Percentiles rank a stretch among this genome's conserved stretches.
These are phyloP conservation scores for Cupressus sempervirens DNA, from an alignment of 75 land plant species.

Conservation along the genomic window DNA sequence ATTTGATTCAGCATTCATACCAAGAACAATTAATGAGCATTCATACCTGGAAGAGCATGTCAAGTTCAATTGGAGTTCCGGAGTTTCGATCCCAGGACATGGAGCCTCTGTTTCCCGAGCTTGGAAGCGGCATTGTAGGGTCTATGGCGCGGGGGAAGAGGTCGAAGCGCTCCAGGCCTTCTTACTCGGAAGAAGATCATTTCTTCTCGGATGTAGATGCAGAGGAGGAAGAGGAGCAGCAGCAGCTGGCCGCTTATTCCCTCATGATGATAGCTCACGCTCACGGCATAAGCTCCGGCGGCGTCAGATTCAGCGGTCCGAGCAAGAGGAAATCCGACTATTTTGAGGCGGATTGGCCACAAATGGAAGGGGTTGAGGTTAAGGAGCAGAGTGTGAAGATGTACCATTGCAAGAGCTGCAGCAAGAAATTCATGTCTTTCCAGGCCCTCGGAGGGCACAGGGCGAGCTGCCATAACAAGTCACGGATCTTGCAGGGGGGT, in stretches of 20 bases:
- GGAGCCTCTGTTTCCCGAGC: background rate
- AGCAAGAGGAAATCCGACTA: background rate
- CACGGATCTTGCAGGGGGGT: too few species aligned
- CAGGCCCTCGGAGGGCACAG: constrained; percentile 60
- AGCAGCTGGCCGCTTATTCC: constrained; percentile 9
- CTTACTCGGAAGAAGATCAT: background rate
- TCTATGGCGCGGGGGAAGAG: background rate
- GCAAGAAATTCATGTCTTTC: constrained; percentile 26
- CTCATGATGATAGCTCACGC: background rate
- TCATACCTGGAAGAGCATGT: background rate
- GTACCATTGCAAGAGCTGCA: constrained; percentile 43
- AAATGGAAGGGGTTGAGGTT: too few species aligned
- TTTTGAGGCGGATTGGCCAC: background rate
- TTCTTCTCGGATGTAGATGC: background rate
- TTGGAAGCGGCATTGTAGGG: background rate
- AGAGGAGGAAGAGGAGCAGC: background rate
- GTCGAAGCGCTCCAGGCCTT: background rate
- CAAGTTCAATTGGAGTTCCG: background rate
- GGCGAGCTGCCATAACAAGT: constrained; percentile 16
- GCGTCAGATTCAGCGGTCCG: background rate
- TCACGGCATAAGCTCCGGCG: background rate
- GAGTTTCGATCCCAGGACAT: background rate
- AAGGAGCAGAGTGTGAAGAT: background rate
- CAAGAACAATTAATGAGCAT: too few species aligned
- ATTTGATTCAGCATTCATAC: too few species aligned